Percentiles rank a stretch among this genome's conserved stretches.
These are phyloP conservation scores for Linderina pennispora DNA, from an alignment of 192 early-diverging fungal species.

Conservation along the genomic window DNA sequence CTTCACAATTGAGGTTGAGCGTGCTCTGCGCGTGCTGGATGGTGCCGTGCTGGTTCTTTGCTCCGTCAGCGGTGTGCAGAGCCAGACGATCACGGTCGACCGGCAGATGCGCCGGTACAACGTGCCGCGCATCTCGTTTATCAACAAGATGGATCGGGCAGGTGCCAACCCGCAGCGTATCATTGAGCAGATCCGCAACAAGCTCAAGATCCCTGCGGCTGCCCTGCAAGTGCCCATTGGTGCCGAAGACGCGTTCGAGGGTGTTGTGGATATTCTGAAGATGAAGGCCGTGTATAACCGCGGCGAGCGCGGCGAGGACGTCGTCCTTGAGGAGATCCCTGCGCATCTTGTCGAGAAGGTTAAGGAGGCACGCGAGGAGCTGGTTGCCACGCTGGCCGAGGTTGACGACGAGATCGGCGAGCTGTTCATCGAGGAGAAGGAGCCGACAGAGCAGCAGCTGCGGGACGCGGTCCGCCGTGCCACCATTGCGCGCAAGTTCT, in stretches of 20 bases:
- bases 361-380: slow-evolving; percentile 63
- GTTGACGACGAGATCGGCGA: slow-evolving; percentile 82
- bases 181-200: slow-evolving; percentile 72
- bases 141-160: slow-evolving; percentile 89
- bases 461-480: slow-evolving; percentile 68
- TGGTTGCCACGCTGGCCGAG: slow-evolving; percentile 71
- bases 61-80: slow-evolving; percentile 79
- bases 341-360: slow-evolving; percentile 56
- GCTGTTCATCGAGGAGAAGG: slow-evolving; percentile 72
- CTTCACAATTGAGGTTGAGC: slow-evolving; percentile 87
- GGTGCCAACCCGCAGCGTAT: slow-evolving; percentile 79
- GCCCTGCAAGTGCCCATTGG: slow-evolving; percentile 84
- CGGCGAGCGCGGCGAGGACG: slow-evolving; percentile 72
- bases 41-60: slow-evolving; percentile 82
- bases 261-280: slow-evolving; percentile 86
- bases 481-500: slow-evolving; percentile 71
- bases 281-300: slow-evolving; percentile 88
- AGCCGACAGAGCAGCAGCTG: slow-evolving; percentile 62
- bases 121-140: slow-evolving; percentile 80
- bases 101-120: slow-evolving; percentile 87
- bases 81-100: slow-evolving; percentile 85
- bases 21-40: slow-evolving; percentile 79
- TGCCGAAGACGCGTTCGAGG: slow-evolving; percentile 76
- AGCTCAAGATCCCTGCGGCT: slow-evolving; percentile 72
- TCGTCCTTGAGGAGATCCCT: slow-evolving; percentile 70